A percentile compares a stretch with the other conserved stretches of the same genome.
Evolutionary conservation across 2,329 filamentous ascomycete species (phyloP).

Genomic region (Hymenoscyphus repandus): DNA sequence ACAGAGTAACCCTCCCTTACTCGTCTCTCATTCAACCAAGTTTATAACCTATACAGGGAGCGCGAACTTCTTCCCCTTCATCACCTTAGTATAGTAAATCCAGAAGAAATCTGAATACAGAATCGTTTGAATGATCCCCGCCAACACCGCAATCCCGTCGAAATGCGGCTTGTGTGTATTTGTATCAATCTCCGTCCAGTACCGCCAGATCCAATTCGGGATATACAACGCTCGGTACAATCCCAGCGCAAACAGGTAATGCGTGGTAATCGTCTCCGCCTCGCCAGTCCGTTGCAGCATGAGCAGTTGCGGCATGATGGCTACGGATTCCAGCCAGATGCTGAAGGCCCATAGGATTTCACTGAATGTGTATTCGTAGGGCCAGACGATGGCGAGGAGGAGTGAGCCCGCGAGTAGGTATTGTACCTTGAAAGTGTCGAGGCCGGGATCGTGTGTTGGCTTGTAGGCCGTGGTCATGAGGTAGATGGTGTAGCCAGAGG

Average conservation of each 20-base stretch:
- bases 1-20: too few species aligned
- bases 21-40: too few species aligned
- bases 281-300: conserved; percentile 97
- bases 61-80: conserved; percentile 86
- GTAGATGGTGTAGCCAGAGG: conserved; percentile 92
- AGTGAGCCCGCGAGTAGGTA: conserved; percentile 82
- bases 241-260: conserved; percentile 93
- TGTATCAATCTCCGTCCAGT: conserved; percentile 59
- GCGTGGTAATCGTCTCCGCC: conserved; percentile 98
- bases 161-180: conserved; percentile 44
- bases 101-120: conserved; percentile 99
- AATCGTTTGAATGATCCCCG: conserved; percentile 87
- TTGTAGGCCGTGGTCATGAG: conserved; percentile 98
- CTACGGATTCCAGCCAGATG: conserved; percentile 96
- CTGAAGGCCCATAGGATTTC: conserved; percentile 98
- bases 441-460: conserved; percentile 92
- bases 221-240: conserved; percentile 93
- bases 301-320: conserved; percentile 94
- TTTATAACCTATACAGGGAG: conserved; percentile 60
- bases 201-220: conserved; percentile 96
- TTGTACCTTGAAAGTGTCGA: conserved; percentile 95
- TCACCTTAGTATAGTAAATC: conserved; percentile 96
- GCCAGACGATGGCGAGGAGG: conserved; percentile 74
- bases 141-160: conserved; percentile 82
- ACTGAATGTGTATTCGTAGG: conserved; percentile 73